These are phyloP conservation scores for Jamesozyma hellenica DNA, from an alignment of 805 yeast species.

Conservation along the genomic window DNA sequence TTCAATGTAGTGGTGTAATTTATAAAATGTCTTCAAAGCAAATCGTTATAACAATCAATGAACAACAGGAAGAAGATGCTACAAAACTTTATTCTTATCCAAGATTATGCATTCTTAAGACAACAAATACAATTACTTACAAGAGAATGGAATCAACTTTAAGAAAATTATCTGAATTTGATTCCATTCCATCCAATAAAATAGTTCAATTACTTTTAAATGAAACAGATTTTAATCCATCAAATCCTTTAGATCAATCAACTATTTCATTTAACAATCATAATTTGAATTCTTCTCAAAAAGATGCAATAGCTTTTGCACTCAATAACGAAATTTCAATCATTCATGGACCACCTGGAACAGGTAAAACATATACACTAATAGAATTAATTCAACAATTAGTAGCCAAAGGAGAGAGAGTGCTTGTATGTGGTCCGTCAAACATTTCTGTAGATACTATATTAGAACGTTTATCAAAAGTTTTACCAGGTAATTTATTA, in stretches of 20 bases:
- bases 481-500: conserved; percentile 39
- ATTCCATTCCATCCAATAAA: conserved; percentile 26
- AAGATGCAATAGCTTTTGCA: conserved; percentile 59
- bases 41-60: conserved; percentile 53
- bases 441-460: conserved; percentile 89
- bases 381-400: conserved; percentile 75
- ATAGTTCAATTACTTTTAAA: conserved; percentile 42
- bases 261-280: conserved; percentile 11
- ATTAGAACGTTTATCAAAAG: conserved; percentile 54
- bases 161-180: conserved; percentile 49
- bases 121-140: conserved; percentile 58
- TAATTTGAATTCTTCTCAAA: conserved; percentile 53
- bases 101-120: conserved; percentile 32
- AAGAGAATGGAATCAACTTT: conserved; percentile 71
- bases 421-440: conserved; percentile 89
- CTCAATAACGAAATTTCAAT: conserved; percentile 48
- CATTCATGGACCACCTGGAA: conserved; percentile 73
- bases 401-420: conserved; percentile 39
- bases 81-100: conserved; percentile 30
- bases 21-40: conserved; percentile 39
- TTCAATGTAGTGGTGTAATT: conserved; percentile 53
- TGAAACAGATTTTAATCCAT: conserved; percentile 10
- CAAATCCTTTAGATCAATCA: conserved; percentile 2
- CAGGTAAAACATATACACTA: conserved; percentile 74
- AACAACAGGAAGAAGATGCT: conserved; percentile 42